Conservation (phyloP, 202 grass and related monocot species). For the Hordeum pubiflorum region DNA sequence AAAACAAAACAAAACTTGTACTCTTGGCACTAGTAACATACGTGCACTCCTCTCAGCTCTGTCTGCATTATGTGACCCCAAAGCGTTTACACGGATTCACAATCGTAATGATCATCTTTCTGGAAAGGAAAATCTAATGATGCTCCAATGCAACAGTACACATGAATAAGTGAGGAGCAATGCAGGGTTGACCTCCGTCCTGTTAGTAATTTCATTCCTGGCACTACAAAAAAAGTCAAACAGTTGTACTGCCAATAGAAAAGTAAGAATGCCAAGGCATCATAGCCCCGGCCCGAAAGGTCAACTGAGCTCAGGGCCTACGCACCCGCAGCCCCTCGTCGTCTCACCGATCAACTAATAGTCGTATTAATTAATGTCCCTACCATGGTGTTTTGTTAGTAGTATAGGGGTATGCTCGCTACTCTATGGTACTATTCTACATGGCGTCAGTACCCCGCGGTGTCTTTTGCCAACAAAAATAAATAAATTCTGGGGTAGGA, state of each 20-base stretch:
- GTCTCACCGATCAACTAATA: neutral
- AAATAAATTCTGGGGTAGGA: neutral
- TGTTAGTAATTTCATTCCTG: too few relatives aligned
- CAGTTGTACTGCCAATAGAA: too few relatives aligned
- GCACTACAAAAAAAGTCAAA: too few relatives aligned
- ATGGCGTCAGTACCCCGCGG: neutral
- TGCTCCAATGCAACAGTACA: neutral
- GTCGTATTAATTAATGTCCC: too few relatives aligned
- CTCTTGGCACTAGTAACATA: too few relatives aligned
- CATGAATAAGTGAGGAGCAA: neutral
- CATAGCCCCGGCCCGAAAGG: neutral
- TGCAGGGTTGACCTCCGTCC: neutral
- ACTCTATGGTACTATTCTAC: neutral
- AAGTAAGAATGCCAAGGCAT: too few relatives aligned
- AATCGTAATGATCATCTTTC: too few relatives aligned
- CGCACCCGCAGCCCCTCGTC: neutral
- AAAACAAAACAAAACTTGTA: too few relatives aligned
- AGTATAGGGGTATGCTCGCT: too few relatives aligned
- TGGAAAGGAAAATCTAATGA: too few relatives aligned
- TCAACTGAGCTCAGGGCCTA: neutral
- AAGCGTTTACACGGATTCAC: neutral
- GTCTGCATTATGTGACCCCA: neutral
- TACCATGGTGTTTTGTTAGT: too few relatives aligned
- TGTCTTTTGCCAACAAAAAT: neutral
- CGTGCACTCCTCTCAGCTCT: neutral